Conservation (phyloP, 2,329 filamentous ascomycete species). For the Xylariales sp. region DNA sequence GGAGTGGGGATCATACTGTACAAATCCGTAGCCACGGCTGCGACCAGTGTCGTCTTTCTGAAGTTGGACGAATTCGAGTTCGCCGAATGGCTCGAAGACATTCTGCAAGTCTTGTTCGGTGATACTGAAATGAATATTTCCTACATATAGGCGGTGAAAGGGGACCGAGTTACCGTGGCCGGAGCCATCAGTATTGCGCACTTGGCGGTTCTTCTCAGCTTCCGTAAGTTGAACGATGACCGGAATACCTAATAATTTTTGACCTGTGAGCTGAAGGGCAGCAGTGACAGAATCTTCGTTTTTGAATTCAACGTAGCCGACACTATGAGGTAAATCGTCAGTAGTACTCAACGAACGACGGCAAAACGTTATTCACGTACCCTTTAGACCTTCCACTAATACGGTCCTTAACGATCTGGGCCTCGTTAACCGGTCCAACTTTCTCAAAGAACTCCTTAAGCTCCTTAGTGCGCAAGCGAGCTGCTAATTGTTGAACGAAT, state of each 20-base stretch:
- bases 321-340: conserved; percentile 64
- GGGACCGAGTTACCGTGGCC: conserved; percentile 85
- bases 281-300: conserved; percentile 92
- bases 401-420: conserved; percentile 97
- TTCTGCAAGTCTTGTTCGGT: conserved; percentile 95
- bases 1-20: conserved; percentile 77
- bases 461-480: conserved; percentile 90
- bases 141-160: conserved; percentile 97
- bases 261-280: conserved; percentile 97
- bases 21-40: conserved; percentile 96
- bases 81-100: conserved; percentile 97
- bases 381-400: conserved; percentile 98
- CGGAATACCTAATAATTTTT: conserved; percentile 97
- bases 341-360: conserved; percentile 39
- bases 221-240: conserved; percentile 99
- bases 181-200: conserved; percentile 79
- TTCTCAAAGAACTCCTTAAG: conserved; percentile 96
- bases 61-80: conserved; percentile 96
- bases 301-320: conserved; percentile 99
- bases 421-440: conserved; percentile 93
- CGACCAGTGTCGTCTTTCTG: conserved; percentile 94
- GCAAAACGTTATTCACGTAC: conserved; percentile 62
- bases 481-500: conserved; percentile 97
- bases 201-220: conserved; percentile 98
- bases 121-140: conserved; percentile 99